A percentile compares a stretch with the other conserved stretches of the same genome.
phyloP scores from a whole-genome alignment of 331 rosid species.

The Saraca asoca region DNA sequence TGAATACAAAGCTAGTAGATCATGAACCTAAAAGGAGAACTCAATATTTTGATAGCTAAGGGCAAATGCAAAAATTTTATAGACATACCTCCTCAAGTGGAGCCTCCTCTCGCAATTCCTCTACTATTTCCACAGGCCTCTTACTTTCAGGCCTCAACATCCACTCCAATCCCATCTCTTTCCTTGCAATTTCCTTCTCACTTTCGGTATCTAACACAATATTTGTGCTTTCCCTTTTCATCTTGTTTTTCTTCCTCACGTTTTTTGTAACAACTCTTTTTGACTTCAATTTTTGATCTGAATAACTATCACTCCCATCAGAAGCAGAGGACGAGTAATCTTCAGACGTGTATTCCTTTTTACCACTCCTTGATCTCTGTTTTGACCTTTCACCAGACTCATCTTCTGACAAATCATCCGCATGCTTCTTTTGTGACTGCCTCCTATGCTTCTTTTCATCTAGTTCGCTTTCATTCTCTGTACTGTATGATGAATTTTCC shows the following conservation, averaged over 20 bases:
- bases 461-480: slow-evolving; percentile 44
- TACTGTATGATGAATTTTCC: slow-evolving; percentile 37
- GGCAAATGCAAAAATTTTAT: background rate
- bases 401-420: slow-evolving; percentile 31
- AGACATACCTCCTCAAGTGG: slow-evolving; percentile 58
- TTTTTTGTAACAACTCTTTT: slow-evolving; percentile 26
- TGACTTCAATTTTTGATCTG: background rate
- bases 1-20: background rate
- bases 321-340: slow-evolving; percentile 35
- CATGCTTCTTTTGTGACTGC: slow-evolving; percentile 47
- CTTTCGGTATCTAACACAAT: slow-evolving; percentile 32
- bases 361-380: slow-evolving; percentile 37
- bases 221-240: slow-evolving; percentile 21
- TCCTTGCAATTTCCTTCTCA: slow-evolving; percentile 66
- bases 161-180: slow-evolving; percentile 90
- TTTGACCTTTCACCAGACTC: slow-evolving; percentile 39
- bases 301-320: slow-evolving; percentile 22
- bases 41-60: background rate
- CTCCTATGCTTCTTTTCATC: slow-evolving; percentile 47
- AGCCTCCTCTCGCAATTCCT: slow-evolving; percentile 48
- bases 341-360: slow-evolving; percentile 42
- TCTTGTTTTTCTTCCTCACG: slow-evolving; percentile 36
- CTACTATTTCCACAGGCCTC: slow-evolving; percentile 42
- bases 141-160: slow-evolving; percentile 79
- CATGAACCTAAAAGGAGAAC: background rate